These are phyloP conservation scores for Ambispora gerdemannii DNA, from an alignment of 192 early-diverging fungal genomes.

Conservation along the genomic window DNA sequence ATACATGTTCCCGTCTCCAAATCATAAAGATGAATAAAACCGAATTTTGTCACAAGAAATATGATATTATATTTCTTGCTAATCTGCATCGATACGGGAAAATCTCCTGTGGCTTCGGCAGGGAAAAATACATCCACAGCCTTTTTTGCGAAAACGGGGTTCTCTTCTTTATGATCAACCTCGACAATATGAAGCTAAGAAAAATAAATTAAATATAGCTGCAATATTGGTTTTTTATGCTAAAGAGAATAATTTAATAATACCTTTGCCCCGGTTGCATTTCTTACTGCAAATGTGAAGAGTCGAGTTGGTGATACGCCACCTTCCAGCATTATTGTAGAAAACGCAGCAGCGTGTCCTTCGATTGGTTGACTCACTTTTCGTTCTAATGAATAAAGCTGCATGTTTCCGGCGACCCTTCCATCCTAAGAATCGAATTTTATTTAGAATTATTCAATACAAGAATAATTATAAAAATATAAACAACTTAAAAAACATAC, in stretches of 20 bases:
- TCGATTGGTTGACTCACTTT: constrained; percentile 91
- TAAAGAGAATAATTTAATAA: no score
- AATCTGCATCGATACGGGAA: constrained; percentile 96
- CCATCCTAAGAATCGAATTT: constrained; percentile 54
- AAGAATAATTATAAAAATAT: not conserved
- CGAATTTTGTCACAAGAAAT: constrained; percentile 96
- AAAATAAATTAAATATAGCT: not conserved
- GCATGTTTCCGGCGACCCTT: constrained; percentile 94
- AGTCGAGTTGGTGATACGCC: constrained; percentile 78
- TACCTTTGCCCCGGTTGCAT: constrained; percentile 77
- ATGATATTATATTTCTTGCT: constrained; percentile 92
- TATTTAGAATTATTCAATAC: not conserved
- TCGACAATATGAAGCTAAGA: constrained; percentile 88
- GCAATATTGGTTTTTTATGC: not conserved
- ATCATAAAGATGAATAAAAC: constrained; percentile 96
- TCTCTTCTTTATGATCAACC: constrained; percentile 91
- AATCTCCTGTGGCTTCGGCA: constrained; percentile 90
- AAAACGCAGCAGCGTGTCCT: constrained; percentile 95
- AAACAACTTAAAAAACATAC: constrained; percentile 31
- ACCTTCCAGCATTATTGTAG: constrained; percentile 76
- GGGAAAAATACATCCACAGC: constrained; percentile 95
- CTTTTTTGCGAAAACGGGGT: constrained; percentile 85
- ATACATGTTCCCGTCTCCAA: constrained; percentile 91
- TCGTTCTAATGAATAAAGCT: constrained; percentile 92
- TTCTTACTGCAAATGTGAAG: constrained; percentile 90